Evolutionary conservation across 2,329 filamentous ascomycete species (phyloP).

Genomic region (Alternaria conjuncta): DNA sequence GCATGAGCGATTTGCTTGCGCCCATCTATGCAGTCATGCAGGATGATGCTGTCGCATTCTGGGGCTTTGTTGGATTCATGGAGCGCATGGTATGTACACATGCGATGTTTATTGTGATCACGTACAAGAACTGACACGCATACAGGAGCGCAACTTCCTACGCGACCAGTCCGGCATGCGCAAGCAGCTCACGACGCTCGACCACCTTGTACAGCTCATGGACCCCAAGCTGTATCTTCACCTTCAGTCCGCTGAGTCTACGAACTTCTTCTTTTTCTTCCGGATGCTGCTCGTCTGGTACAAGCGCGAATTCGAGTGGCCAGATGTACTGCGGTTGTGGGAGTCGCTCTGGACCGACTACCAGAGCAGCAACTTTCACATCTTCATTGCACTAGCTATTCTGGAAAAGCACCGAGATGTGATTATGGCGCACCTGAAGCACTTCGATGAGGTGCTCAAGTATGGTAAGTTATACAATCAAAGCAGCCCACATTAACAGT

Average conservation of each 20-base stretch:
- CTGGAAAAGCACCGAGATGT: conserved; percentile 95
- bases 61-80: conserved; percentile 97
- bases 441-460: conserved; percentile 97
- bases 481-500: not conserved
- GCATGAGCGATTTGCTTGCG: conserved; percentile 95
- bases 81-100: conserved; percentile 73
- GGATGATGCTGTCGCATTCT: conserved; percentile 95
- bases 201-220: conserved; percentile 95
- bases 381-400: conserved; percentile 93
- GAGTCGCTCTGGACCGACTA: conserved; percentile 95
- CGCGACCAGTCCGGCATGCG: conserved; percentile 97
- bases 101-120: too few relatives aligned
- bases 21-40: conserved; percentile 97
- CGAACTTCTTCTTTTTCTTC: conserved; percentile 99
- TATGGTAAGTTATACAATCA: conserved; percentile 68
- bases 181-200: conserved; percentile 84
- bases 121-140: conserved; percentile 8
- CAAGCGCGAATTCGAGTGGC: conserved; percentile 94
- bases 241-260: conserved; percentile 87
- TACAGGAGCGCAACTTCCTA: conserved; percentile 85
- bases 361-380: conserved; percentile 84
- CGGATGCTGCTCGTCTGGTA: conserved; percentile 99
- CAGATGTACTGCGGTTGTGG: conserved; percentile 86
- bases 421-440: conserved; percentile 91
- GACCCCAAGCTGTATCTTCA: conserved; percentile 94